Evolutionary conservation across 441 rosid genomes (phyloP).

Genomic region (Hura crepitans): DNA sequence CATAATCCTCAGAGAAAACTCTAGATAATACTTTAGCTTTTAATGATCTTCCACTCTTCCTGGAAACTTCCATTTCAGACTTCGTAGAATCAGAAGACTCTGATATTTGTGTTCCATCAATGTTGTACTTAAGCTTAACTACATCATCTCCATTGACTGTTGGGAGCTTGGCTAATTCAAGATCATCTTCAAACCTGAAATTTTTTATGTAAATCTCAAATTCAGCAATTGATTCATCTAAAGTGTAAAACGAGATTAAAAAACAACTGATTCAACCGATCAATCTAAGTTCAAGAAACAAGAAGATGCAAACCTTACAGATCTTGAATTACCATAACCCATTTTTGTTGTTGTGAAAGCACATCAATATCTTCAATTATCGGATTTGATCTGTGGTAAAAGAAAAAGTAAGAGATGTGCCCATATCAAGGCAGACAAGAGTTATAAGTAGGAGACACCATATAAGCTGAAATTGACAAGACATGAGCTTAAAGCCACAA

Average conservation of each 20-base stretch:
- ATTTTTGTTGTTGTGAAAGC: conserved; percentile 26
- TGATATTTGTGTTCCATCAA: conserved; percentile 44
- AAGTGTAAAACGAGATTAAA: not conserved
- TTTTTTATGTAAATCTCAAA: not conserved
- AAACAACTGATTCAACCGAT: too few species aligned
- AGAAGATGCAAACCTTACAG: conserved; percentile 54
- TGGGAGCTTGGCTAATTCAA: conserved; percentile 40
- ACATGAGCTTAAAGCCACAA: conserved; percentile 29
- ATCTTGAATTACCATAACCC: conserved; percentile 56
- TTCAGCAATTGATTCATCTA: not conserved
- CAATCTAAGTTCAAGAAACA: conserved; percentile 4
- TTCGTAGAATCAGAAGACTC: conserved; percentile 26
- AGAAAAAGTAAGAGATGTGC: not conserved
- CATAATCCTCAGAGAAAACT: conserved; percentile 77
- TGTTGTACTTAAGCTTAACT: conserved; percentile 44
- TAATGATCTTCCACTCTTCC: conserved; percentile 36
- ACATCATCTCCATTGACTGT: conserved; percentile 40
- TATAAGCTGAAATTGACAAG: conserved; percentile 30
- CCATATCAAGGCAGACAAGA: conserved; percentile 7
- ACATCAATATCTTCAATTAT: conserved; percentile 9
- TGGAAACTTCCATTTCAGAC: conserved; percentile 13
- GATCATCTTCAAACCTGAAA: conserved; percentile 57
- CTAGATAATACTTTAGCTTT: conserved; percentile 65
- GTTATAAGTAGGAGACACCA: conserved; percentile 7
- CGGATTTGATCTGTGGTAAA: conserved; percentile 24